These are phyloP conservation scores for Caloboletus firmus DNA, from an alignment of 1,284 basidiomycete species.

Conservation along the genomic window DNA sequence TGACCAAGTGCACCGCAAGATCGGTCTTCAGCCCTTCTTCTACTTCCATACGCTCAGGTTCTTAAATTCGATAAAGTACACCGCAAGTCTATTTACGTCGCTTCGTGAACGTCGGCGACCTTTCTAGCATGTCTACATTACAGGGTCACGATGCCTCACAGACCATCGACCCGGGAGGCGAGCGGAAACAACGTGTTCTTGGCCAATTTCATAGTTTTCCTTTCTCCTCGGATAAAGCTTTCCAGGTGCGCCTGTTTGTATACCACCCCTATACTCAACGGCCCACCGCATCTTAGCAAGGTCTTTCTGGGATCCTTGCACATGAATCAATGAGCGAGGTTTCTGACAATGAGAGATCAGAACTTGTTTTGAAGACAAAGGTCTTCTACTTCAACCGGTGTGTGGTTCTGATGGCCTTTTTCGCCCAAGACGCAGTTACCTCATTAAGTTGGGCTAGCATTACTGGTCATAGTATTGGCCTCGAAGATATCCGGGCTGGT, in stretches of 20 bases:
- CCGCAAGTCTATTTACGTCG: constrained; percentile 18
- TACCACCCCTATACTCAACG: neutral
- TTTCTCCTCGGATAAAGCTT: constrained; percentile 56
- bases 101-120: neutral
- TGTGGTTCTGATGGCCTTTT: constrained; percentile 17
- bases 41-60: constrained; percentile 1
- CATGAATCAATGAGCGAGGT: constrained; percentile 39
- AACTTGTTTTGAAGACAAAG: constrained; percentile 51
- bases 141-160: constrained; percentile 18
- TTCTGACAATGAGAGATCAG: constrained; percentile 44
- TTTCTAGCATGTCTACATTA: constrained; percentile 15
- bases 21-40: too few species aligned
- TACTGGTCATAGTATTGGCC: constrained; percentile 28
- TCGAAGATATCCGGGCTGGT: constrained; percentile 22
- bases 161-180: constrained; percentile 7
- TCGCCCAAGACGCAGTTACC: constrained; percentile 2
- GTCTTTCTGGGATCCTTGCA: constrained; percentile 55
- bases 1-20: constrained; percentile 1
- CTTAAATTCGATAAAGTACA: neutral
- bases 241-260: constrained; percentile 46
- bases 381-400: constrained; percentile 76
- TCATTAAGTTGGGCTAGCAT: constrained; percentile 33
- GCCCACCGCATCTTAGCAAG: constrained; percentile 47
- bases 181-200: constrained; percentile 25
- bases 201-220: constrained; percentile 45